Evolutionary conservation across 305 asterid species (phyloP).

Genomic region (Solanum hybrid): DNA sequence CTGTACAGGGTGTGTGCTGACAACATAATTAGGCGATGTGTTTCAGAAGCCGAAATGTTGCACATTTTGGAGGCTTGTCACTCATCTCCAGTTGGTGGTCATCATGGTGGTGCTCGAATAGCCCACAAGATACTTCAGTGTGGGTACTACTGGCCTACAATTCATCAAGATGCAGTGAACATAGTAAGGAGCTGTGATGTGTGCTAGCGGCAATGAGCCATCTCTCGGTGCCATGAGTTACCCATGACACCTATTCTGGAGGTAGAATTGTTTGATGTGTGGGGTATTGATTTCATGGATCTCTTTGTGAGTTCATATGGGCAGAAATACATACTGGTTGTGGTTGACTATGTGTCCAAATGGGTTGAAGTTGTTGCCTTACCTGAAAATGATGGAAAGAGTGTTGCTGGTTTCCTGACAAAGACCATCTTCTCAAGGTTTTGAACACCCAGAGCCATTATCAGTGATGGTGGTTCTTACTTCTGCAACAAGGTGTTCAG

Average conservation of each 20-base stretch:
- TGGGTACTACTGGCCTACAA: no score
- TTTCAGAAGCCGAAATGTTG: not conserved
- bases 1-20: not conserved
- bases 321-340: not conserved
- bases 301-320: not conserved
- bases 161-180: no score
- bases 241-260: not conserved
- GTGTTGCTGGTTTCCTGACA: not conserved
- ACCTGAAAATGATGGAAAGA: no score
- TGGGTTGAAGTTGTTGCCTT: not conserved
- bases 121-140: not conserved
- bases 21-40: not conserved
- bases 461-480: not conserved
- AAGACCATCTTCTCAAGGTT: not conserved
- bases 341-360: not conserved
- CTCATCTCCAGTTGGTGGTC: not conserved
- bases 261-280: not conserved
- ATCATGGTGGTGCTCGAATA: not conserved
- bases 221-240: not conserved
- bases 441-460: not conserved
- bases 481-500: not conserved
- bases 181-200: no score
- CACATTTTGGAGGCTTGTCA: not conserved
- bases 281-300: not conserved
- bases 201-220: not conserved